Percentiles rank a stretch among this genome's conserved stretches.
phyloP scores from a whole-genome alignment of 352 stramenopile genomes.

The Pythium utonaiense region DNA sequence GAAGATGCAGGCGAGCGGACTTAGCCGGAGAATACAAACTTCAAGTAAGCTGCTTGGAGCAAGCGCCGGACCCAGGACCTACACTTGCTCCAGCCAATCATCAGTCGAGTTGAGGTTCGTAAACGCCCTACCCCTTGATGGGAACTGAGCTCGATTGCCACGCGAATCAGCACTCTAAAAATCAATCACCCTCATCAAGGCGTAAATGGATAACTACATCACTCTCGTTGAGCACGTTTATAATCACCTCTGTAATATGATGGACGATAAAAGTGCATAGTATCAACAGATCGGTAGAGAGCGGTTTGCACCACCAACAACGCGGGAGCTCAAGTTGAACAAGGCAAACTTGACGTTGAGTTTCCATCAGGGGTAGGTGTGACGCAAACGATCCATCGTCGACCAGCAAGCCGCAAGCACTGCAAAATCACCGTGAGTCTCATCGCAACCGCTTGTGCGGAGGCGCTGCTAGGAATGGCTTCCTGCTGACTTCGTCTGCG shows the following conservation, averaged over 20 bases:
- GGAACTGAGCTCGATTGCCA: background rate
- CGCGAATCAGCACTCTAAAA: slow-evolving; percentile 9
- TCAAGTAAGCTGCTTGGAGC: slow-evolving; percentile 27
- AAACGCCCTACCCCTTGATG: slow-evolving; percentile 12
- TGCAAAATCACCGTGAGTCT: slow-evolving; percentile 13
- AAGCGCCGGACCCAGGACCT: slow-evolving; percentile 9
- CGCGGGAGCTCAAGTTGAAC: slow-evolving; percentile 20
- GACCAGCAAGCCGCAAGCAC: slow-evolving; percentile 9
- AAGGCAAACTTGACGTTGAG: slow-evolving; percentile 26
- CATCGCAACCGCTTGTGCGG: slow-evolving; percentile 10
- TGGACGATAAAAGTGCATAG: slow-evolving; percentile 4
- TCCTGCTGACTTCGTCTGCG: background rate
- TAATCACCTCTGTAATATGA: background rate
- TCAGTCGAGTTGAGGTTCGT: background rate
- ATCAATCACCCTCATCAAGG: background rate
- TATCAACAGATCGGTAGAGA: slow-evolving; percentile 9
- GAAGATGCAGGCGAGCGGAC: slow-evolving; percentile 18
- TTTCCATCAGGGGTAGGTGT: slow-evolving; percentile 21
- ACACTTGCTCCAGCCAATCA: slow-evolving; percentile 23
- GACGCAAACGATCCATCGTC: slow-evolving; percentile 1
- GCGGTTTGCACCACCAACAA: slow-evolving; percentile 14
- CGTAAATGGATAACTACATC: slow-evolving; percentile 12
- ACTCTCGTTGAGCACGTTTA: background rate
- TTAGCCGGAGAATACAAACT: slow-evolving; percentile 25
- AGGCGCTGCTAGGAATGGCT: background rate